phyloP scores from a whole-genome alignment of 2,329 filamentous ascomycete genomes.

The Fusarium tjaetaba region DNA sequence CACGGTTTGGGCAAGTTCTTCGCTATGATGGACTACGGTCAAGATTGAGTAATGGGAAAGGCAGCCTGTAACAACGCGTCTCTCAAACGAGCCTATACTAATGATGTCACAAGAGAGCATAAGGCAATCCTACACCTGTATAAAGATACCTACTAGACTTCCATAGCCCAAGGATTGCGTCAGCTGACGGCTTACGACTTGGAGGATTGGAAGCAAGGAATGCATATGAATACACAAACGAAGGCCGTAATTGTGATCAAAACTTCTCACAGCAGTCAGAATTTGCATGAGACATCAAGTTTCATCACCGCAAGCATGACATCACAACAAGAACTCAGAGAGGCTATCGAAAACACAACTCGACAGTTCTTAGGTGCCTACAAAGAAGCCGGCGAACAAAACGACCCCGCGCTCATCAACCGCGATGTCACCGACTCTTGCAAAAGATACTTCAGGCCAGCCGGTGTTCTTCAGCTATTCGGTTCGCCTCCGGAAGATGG shows the following conservation, averaged over 20 bases:
- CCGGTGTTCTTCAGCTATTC: background rate
- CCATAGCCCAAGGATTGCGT: background rate
- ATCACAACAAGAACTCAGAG: background rate
- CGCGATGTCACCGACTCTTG: conserved; percentile 18
- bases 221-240: background rate
- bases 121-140: background rate
- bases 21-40: too few species aligned
- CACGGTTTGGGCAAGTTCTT: too few species aligned
- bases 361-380: conserved; percentile 9
- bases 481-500: background rate
- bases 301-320: background rate
- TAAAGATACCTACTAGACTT: accelerated
- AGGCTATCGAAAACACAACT: background rate
- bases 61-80: too few species aligned
- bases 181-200: background rate
- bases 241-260: accelerated
- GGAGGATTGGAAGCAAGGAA: background rate
- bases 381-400: conserved; percentile 6
- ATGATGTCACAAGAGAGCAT: accelerated
- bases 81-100: background rate
- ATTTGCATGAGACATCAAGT: accelerated
- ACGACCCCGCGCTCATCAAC: conserved; percentile 23
- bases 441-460: conserved; percentile 15
- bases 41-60: background rate
- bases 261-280: background rate